Conservation (phyloP, 2,329 filamentous ascomycete genomes). For the Exophiala calicioides region DNA sequence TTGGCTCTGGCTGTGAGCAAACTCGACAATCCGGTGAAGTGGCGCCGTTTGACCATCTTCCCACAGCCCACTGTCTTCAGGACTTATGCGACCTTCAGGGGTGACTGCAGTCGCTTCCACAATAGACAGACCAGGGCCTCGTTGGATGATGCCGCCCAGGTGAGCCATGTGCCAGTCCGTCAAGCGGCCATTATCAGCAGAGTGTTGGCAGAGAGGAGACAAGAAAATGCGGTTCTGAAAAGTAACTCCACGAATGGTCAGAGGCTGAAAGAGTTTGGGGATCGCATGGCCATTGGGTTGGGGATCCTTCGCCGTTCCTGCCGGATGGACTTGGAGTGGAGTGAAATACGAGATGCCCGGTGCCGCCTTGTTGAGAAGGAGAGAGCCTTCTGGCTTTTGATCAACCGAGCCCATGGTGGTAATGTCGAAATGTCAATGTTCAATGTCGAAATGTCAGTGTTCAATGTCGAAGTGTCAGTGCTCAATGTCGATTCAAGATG, state of each 20-base stretch:
- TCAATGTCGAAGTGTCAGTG: no score
- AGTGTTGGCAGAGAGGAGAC: constrained; percentile 68
- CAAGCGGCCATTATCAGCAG: constrained; percentile 67
- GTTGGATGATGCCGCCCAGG: constrained; percentile 73
- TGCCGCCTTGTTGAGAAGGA: constrained; percentile 42
- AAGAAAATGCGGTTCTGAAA: constrained; percentile 69
- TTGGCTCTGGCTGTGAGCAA: constrained; percentile 58
- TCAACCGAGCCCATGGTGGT: constrained; percentile 22
- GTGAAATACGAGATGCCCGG: constrained; percentile 51
- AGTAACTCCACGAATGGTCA: constrained; percentile 50
- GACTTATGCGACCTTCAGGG: constrained; percentile 78
- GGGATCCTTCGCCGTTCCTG: constrained; percentile 47
- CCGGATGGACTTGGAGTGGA: constrained; percentile 48
- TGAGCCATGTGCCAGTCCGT: constrained; percentile 83
- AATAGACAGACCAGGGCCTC: constrained; percentile 72
- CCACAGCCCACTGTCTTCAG: constrained; percentile 79
- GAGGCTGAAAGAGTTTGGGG: constrained; percentile 50
- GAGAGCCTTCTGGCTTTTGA: constrained; percentile 30
- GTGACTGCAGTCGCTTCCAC: constrained; percentile 77
- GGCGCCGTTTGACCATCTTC: constrained; percentile 73
- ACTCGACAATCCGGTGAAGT: constrained; percentile 34
- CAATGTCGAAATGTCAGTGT: no score
- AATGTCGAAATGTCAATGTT: no score
- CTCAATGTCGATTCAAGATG: no score
- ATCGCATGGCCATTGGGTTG: constrained; percentile 53